Percentiles rank a stretch among this genome's conserved stretches.
phyloP scores from a whole-genome alignment of 768 basidiomycete genomes.

The Pisolithus sp. region DNA sequence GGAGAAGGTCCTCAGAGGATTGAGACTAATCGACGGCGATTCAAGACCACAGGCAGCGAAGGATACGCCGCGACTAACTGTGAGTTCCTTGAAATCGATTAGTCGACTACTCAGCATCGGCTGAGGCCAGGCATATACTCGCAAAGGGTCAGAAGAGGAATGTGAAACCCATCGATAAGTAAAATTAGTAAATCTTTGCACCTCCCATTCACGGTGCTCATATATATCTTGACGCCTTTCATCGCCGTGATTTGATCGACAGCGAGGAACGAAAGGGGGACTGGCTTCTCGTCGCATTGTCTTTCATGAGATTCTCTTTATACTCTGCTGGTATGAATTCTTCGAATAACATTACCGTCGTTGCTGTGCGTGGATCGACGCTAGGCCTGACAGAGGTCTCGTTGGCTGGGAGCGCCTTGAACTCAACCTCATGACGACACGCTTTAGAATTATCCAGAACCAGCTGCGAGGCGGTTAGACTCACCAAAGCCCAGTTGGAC shows the following conservation, averaged over 20 bases:
- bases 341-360: conserved; percentile 78
- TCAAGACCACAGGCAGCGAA: no score
- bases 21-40: no score
- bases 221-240: conserved; percentile 54
- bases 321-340: conserved; percentile 92
- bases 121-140: no score
- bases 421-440: conserved; percentile 59
- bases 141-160: no score
- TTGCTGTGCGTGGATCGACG: conserved; percentile 62
- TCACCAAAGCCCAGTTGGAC: conserved; percentile 88
- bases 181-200: no score
- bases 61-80: no score
- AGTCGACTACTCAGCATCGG: no score
- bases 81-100: no score
- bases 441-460: conserved; percentile 1
- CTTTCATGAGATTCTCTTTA: conserved; percentile 60
- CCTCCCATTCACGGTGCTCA: no score
- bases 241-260: conserved; percentile 42
- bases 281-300: conserved; percentile 46
- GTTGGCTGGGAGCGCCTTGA: conserved; percentile 62
- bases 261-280: conserved; percentile 61
- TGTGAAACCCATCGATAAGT: no score
- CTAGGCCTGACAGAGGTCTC: conserved; percentile 13
- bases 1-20: no score
- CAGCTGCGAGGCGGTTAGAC: conserved; percentile 17